phyloP scores from a whole-genome alignment of 257 asterid genomes.

The Cinchona pubescens region DNA sequence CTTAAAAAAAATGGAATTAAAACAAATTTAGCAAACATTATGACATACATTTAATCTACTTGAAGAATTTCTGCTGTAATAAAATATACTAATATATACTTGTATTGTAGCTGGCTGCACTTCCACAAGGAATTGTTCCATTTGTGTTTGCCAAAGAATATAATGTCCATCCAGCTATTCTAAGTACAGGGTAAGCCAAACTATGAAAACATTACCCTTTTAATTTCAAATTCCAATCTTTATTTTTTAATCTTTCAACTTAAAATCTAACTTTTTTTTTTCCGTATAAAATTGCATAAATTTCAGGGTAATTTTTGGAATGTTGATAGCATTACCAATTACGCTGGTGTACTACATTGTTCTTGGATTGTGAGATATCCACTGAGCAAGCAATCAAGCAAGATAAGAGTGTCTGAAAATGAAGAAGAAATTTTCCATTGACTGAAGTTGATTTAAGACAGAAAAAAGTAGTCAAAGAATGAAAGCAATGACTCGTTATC shows the following conservation, averaged over 20 bases:
- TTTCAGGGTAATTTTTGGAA: slow-evolving; percentile 55
- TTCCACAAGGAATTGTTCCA: slow-evolving; percentile 98
- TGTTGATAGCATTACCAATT: slow-evolving; percentile 67
- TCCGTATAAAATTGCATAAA: not conserved
- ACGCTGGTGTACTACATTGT: slow-evolving; percentile 54
- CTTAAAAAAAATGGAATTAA: no score
- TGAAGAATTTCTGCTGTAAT: slow-evolving; percentile 3
- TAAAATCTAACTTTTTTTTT: not conserved
- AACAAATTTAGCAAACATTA: not conserved
- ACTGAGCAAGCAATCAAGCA: not conserved
- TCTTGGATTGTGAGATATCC: slow-evolving; percentile 40
- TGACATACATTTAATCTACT: not conserved
- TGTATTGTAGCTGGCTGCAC: slow-evolving; percentile 72
- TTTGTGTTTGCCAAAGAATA: slow-evolving; percentile 95
- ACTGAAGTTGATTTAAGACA: slow-evolving; percentile 8
- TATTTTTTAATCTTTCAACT: not conserved
- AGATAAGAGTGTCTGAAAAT: not conserved
- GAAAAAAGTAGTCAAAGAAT: not conserved
- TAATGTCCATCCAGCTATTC: slow-evolving; percentile 90
- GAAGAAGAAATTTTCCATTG: slow-evolving; percentile 1
- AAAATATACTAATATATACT: slow-evolving; percentile 14
- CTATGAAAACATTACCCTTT: not conserved
- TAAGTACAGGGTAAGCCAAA: slow-evolving; percentile 75
- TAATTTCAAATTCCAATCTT: not conserved
- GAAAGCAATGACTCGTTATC: slow-evolving; percentile 8